Evolutionary conservation across 2,329 filamentous ascomycete species (phyloP).

Genomic region (Sporothrix dimorphospora): DNA sequence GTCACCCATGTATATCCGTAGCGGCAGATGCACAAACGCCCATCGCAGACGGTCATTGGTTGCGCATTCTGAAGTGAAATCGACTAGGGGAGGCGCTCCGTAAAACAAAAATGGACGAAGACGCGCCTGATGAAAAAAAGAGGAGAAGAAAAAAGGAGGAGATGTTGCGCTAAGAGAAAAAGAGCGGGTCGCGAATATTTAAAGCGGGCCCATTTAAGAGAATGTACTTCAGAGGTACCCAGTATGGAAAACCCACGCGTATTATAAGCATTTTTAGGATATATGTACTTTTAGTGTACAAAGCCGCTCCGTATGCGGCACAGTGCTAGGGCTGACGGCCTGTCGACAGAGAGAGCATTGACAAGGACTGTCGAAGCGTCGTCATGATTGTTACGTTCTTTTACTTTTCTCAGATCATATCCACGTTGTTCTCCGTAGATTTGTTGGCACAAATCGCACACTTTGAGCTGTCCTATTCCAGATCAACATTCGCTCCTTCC

Average conservation of each 20-base stretch:
- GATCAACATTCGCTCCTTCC: background rate
- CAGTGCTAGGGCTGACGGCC: slow-evolving; percentile 21
- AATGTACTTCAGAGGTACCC: background rate
- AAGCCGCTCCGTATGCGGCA: background rate
- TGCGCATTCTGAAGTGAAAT: slow-evolving; percentile 1
- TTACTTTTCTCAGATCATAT: background rate
- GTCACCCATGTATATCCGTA: background rate
- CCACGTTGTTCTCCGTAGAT: background rate
- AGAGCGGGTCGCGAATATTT: slow-evolving; percentile 2
- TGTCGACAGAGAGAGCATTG: background rate
- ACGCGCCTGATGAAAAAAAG: background rate
- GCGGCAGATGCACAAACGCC: background rate
- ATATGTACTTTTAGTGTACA: background rate
- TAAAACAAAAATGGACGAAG: slow-evolving; percentile 5
- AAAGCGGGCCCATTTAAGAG: background rate
- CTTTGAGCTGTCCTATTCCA: background rate
- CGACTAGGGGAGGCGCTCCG: slow-evolving; percentile 15
- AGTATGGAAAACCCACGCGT: background rate
- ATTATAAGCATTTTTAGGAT: background rate
- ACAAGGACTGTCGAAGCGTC: background rate
- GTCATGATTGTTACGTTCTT: background rate
- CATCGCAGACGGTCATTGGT: slow-evolving; percentile 14
- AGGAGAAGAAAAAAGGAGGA: slow-evolving; percentile 6
- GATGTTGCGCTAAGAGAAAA: slow-evolving; percentile 16
- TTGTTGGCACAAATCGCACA: background rate